phyloP scores from a whole-genome alignment of 495 filamentous ascomycete species.

The Neurospora cerealis region DNA sequence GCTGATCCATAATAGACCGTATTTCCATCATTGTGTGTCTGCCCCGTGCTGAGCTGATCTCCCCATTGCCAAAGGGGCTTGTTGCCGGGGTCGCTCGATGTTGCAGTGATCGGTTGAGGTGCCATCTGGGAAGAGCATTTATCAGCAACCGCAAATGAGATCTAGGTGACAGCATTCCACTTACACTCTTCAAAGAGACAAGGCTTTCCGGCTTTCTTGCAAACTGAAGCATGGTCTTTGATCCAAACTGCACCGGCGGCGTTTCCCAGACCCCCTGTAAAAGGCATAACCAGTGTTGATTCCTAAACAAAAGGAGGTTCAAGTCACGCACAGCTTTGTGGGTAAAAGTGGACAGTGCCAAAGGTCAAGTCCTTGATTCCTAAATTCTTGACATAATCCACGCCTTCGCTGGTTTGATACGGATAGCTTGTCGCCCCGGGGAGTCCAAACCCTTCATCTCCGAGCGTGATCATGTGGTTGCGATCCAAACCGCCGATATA shows the following conservation, averaged over 20 bases:
- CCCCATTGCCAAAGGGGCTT: slow-evolving; percentile 55
- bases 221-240: slow-evolving; percentile 44
- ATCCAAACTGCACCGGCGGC: slow-evolving; percentile 45
- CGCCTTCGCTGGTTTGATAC: slow-evolving; percentile 45
- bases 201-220: slow-evolving; percentile 46
- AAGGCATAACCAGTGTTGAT: background rate
- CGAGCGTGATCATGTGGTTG: slow-evolving; percentile 57
- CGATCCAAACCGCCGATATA: slow-evolving; percentile 57
- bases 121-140: slow-evolving; percentile 28
- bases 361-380: slow-evolving; percentile 45
- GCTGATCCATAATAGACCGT: slow-evolving; percentile 48
- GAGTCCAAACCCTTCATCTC: slow-evolving; percentile 46
- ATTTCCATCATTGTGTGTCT: slow-evolving; percentile 44
- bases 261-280: background rate
- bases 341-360: slow-evolving; percentile 56
- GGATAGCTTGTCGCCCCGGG: slow-evolving; percentile 41
- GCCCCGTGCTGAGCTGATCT: slow-evolving; percentile 40
- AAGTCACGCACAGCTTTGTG: slow-evolving; percentile 28
- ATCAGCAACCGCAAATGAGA: background rate
- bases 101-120: slow-evolving; percentile 29
- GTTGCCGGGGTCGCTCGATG: slow-evolving; percentile 44
- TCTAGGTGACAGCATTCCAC: background rate
- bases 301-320: background rate
- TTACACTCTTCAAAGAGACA: slow-evolving; percentile 52
- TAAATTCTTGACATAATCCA: slow-evolving; percentile 50